Conservation (phyloP, 2,329 filamentous ascomycete genomes). For the Aspergillus quadricinctus region DNA sequence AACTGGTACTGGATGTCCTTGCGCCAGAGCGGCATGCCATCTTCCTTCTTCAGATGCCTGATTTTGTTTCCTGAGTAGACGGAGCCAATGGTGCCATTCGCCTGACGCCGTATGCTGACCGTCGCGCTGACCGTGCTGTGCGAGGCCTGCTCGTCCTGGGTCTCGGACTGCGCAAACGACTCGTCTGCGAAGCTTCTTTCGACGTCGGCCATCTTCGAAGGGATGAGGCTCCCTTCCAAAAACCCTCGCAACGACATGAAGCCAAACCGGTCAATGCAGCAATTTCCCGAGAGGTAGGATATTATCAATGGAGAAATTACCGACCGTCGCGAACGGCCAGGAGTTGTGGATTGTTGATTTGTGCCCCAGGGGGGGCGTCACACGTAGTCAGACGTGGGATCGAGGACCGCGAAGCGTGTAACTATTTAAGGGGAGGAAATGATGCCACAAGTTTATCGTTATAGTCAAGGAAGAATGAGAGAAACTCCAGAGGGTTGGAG, state of each 20-base stretch:
- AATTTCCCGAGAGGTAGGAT: neutral
- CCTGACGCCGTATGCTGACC: conserved; percentile 55
- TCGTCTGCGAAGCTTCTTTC: conserved; percentile 32
- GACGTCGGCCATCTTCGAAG: conserved; percentile 30
- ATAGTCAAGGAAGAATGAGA: neutral
- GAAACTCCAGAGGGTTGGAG: neutral
- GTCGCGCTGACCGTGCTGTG: conserved; percentile 38
- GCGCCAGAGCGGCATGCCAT: conserved; percentile 62
- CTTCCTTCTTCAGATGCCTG: conserved; percentile 62
- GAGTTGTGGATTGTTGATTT: neutral
- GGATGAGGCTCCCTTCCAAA: neutral
- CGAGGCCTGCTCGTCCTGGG: conserved; percentile 32
- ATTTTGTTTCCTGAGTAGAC: conserved; percentile 67
- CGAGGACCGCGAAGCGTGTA: neutral
- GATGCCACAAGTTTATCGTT: conserved; percentile 7
- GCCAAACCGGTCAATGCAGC: neutral
- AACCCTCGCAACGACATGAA: no score
- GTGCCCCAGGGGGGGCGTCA: neutral
- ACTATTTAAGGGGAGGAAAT: neutral
- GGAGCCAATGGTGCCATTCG: conserved; percentile 61
- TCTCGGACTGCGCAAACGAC: conserved; percentile 32
- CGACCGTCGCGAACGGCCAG: neutral
- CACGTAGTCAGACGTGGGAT: neutral
- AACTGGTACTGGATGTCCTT: conserved; percentile 66
- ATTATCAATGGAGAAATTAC: neutral